Evolutionary conservation across 345 rosid genomes (phyloP), one percentile per base, ranked within the genome.

Genomic region (Camelina sativa): DNA sequence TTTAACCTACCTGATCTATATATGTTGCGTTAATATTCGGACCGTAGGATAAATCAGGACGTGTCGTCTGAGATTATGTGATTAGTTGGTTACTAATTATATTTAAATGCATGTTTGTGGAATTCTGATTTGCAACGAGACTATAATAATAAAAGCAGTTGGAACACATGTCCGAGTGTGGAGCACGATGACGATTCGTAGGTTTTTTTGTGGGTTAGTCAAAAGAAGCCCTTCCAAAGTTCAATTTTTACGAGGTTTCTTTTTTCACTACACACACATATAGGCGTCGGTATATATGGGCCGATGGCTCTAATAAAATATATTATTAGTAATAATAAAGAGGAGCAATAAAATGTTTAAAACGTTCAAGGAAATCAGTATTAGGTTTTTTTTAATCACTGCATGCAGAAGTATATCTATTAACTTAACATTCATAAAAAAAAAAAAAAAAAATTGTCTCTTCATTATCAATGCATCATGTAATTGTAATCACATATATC

Each of bases 161-260:
- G 41, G 66, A 65, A 78, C 73, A 78, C 68, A 65, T 71, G 77
- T 78, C 76, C 58, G 43, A 71, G 50, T 71, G 15, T 12, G 50
- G 72, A 65, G 67, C 80, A 72, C 73, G 63, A 78, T 78, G 81
- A 59, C 81, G 81, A 72, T 71, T 57, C 76, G 47, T 65, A 72
- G 64, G 67, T 71, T 71, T 70, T n/a, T 72, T 50, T 8, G 58
- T 66, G 73, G 73, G 57, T 72, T 58, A 59, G 77, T 72, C 76
- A 78, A 72, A 65, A 34, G 65, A 66, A 62, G 62, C 5, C 57
- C 7, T 48, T 40, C 50, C 16, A 62, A 48, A 23, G 19, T 56
- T 76, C 11, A 23, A 17, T 6, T 5, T 65, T 59, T 65, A 72
- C 63, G 30, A 72, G 57, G 58, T 63, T 57, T 52, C n/a, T n/a